phyloP scores from a whole-genome alignment of 2,329 filamentous ascomycete genomes.

The Aspergillus transmontanensis region DNA sequence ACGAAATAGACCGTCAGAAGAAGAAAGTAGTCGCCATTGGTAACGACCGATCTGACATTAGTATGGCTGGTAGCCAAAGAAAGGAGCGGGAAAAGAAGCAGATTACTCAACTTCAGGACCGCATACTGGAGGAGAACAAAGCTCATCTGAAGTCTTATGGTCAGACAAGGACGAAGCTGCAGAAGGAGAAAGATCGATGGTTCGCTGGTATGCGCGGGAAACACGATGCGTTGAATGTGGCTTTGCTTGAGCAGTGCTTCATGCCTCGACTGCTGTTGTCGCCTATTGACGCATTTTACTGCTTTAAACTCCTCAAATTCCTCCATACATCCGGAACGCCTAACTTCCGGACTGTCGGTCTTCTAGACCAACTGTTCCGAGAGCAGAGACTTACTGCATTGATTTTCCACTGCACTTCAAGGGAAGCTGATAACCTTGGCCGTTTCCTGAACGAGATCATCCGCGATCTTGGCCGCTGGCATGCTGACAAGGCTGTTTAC shows the following conservation, averaged over 20 bases:
- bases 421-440: slow-evolving; percentile 90
- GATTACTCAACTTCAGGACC: slow-evolving; percentile 68
- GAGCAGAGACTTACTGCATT: slow-evolving; percentile 78
- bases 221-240: slow-evolving; percentile 69
- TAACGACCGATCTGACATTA: slow-evolving; percentile 73
- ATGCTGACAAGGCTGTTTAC: slow-evolving; percentile 73
- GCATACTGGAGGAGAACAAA: slow-evolving; percentile 72
- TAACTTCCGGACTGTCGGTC: slow-evolving; percentile 80
- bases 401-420: slow-evolving; percentile 85
- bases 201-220: slow-evolving; percentile 69
- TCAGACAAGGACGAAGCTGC: slow-evolving; percentile 69
- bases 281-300: slow-evolving; percentile 84
- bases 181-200: slow-evolving; percentile 76
- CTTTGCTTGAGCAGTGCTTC: slow-evolving; percentile 85
- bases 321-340: slow-evolving; percentile 82
- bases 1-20: slow-evolving; percentile 70
- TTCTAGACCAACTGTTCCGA: slow-evolving; percentile 83
- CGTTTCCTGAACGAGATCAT: slow-evolving; percentile 84
- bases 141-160: slow-evolving; percentile 68
- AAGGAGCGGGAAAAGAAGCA: slow-evolving; percentile 72
- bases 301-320: slow-evolving; percentile 81
- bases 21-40: slow-evolving; percentile 68
- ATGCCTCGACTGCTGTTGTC: slow-evolving; percentile 85
- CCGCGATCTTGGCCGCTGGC: slow-evolving; percentile 80
- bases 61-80: slow-evolving; percentile 63